phyloP scores from a whole-genome alignment of 805 yeast genomes.

The Kazachstania martiniae region DNA sequence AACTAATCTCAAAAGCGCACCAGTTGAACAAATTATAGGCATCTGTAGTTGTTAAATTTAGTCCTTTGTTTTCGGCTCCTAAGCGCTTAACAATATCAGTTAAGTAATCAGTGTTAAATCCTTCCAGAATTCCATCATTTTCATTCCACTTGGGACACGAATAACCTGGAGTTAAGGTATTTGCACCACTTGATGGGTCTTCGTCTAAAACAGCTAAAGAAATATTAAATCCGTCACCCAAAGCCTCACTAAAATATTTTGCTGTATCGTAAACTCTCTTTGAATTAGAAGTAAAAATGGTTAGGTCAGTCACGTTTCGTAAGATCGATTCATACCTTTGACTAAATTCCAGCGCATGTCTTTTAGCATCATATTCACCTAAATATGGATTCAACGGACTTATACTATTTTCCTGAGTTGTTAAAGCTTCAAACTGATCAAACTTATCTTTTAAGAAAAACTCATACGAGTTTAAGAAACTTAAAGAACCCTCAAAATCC shows the following conservation, averaged over 20 bases:
- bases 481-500: conserved; percentile 37
- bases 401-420: conserved; percentile 18
- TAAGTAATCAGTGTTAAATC: conserved; percentile 31
- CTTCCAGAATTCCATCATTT: conserved; percentile 9
- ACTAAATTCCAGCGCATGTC: conserved; percentile 37
- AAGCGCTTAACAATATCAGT: conserved; percentile 46
- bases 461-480: conserved; percentile 37
- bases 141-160: conserved; percentile 33
- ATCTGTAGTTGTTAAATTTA: conserved; percentile 42
- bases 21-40: conserved; percentile 42
- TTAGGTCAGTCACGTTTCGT: conserved; percentile 28
- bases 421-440: conserved; percentile 35
- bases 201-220: conserved; percentile 33
- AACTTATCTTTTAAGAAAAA: conserved; percentile 34
- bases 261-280: conserved; percentile 40
- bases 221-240: conserved; percentile 16
- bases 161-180: conserved; percentile 37
- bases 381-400: conserved; percentile 29
- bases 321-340: conserved; percentile 34
- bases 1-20: conserved; percentile 71
- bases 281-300: conserved; percentile 40
- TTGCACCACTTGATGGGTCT: conserved; percentile 35
- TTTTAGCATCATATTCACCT: conserved; percentile 37
- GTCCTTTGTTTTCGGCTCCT: conserved; percentile 42
- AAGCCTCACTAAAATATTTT: conserved; percentile 38